Conservation (phyloP, 2,329 filamentous ascomycete genomes). For the Sclerotinia trifoliorum region DNA sequence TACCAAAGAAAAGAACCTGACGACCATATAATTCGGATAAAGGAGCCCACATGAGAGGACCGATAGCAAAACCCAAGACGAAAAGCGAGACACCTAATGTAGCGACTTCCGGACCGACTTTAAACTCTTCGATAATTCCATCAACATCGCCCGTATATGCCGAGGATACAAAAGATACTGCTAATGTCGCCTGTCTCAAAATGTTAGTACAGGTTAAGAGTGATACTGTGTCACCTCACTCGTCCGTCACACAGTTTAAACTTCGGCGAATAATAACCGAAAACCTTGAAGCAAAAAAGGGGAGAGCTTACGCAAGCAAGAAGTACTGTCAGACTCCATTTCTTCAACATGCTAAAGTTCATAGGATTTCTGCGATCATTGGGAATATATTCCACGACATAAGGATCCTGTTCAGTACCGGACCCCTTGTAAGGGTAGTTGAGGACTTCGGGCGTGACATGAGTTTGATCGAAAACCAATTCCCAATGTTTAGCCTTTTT, state of each 20-base stretch:
- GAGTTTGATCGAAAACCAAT: constrained; percentile 47
- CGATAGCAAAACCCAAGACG: constrained; percentile 47
- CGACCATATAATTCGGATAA: constrained; percentile 55
- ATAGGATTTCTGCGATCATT: constrained; percentile 46
- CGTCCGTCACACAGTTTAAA: neutral
- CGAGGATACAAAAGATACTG: constrained; percentile 44
- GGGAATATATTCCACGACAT: constrained; percentile 45
- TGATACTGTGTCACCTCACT: neutral
- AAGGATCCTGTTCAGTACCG: constrained; percentile 46
- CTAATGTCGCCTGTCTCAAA: constrained; percentile 52
- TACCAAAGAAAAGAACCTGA: constrained; percentile 56
- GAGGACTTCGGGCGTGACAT: constrained; percentile 47
- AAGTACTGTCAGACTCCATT: constrained; percentile 44
- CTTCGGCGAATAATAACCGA: constrained; percentile 14
- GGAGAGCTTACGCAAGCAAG: constrained; percentile 44
- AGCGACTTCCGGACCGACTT: constrained; percentile 41
- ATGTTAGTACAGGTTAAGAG: constrained; percentile 40
- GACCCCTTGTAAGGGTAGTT: constrained; percentile 44
- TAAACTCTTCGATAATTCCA: constrained; percentile 41
- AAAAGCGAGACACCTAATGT: constrained; percentile 47
- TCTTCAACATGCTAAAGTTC: constrained; percentile 39
- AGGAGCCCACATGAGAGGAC: constrained; percentile 45
- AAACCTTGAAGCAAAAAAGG: neutral
- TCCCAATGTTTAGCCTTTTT: constrained; percentile 41
- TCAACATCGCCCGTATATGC: constrained; percentile 44